phyloP scores from a whole-genome alignment of 116 monocot species.

The Cymodocea nodosa region DNA sequence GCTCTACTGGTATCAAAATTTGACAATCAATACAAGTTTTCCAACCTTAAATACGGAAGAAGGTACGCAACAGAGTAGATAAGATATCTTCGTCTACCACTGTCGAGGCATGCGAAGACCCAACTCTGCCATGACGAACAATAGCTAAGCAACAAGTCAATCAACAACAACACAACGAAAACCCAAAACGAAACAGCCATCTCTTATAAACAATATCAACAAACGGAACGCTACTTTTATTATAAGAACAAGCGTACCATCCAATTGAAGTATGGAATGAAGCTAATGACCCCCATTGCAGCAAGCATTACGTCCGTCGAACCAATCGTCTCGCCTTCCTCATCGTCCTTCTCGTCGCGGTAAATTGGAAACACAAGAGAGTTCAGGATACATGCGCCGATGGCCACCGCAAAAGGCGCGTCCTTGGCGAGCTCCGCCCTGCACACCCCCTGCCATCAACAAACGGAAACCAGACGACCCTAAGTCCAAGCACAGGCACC shows the following conservation, averaged over 20 bases:
- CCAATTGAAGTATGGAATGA: constrained; percentile 98
- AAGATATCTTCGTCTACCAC: constrained; percentile 55
- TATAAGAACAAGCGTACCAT: constrained; percentile 27
- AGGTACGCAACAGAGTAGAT: constrained; percentile 76
- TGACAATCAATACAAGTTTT: too few relatives aligned
- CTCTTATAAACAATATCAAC: neutral
- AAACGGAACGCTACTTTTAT: neutral
- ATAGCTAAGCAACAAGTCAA: constrained; percentile 2
- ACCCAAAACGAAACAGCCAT: too few relatives aligned
- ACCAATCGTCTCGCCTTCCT: constrained; percentile 31
- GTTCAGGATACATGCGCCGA: constrained; percentile 68
- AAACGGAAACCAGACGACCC: too few relatives aligned
- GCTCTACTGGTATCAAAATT: too few relatives aligned
- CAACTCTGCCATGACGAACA: constrained; percentile 41
- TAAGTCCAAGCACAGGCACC: too few relatives aligned
- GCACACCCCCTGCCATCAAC: constrained; percentile 11
- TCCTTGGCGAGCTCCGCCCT: constrained; percentile 55
- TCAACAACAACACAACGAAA: neutral
- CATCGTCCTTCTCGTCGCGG: constrained; percentile 9
- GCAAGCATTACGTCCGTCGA: constrained; percentile 66
- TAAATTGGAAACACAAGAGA: constrained; percentile 53
- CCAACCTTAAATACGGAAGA: constrained; percentile 85
- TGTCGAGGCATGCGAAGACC: constrained; percentile 97
- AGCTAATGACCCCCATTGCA: constrained; percentile 80
- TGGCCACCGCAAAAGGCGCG: constrained; percentile 76